Conservation (phyloP, 225 moss, liverwort and hornwort species). For the Anthoceros angustus region DNA sequence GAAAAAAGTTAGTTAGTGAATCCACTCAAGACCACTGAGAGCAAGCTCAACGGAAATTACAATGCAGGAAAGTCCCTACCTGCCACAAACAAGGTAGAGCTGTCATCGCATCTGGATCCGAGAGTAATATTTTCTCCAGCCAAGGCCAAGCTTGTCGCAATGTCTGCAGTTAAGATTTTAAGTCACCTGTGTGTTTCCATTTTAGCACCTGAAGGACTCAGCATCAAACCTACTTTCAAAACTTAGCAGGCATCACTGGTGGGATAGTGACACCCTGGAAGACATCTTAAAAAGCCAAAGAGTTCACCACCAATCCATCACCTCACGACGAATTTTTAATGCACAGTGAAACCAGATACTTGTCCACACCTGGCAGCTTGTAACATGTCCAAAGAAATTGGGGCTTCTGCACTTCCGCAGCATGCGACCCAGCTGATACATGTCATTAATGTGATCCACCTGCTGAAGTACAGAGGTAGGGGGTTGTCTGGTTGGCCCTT, state of each 20-base stretch:
- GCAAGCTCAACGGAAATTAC: background rate
- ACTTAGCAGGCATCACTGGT: no score
- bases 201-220: no score
- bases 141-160: slow-evolving; percentile 85
- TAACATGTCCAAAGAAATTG: slow-evolving; percentile 73
- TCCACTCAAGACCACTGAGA: no score
- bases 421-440: slow-evolving; percentile 53
- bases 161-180: slow-evolving; percentile 33
- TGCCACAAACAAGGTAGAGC: slow-evolving; percentile 83
- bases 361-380: slow-evolving; percentile 49
- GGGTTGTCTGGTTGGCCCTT: slow-evolving; percentile 58
- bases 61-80: slow-evolving; percentile 18
- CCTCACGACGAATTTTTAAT: no score
- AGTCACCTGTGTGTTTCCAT: no score
- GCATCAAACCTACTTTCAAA: no score
- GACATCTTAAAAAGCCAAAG: no score
- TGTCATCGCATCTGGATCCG: slow-evolving; percentile 75
- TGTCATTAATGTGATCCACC: slow-evolving; percentile 47
- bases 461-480: slow-evolving; percentile 54
- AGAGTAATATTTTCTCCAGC: slow-evolving; percentile 54
- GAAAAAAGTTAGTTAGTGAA: background rate
- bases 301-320: no score
- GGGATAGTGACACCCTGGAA: no score
- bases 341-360: no score
- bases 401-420: slow-evolving; percentile 68